Evolutionary conservation across 2,329 filamentous ascomycete genomes (phyloP).

Genomic region (Fusarium sp.): DNA sequence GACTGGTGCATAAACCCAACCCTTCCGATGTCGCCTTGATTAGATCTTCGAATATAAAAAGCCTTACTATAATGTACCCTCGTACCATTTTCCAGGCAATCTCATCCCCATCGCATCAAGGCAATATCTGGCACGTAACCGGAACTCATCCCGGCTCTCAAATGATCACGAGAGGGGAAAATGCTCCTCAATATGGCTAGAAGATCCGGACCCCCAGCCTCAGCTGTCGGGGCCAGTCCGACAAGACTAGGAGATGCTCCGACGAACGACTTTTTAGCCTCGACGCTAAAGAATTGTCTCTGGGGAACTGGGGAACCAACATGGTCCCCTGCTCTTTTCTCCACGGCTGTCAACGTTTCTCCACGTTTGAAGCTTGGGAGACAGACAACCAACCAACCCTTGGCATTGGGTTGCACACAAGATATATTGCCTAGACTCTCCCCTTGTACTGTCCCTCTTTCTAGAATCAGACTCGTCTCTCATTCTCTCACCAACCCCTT

Average conservation of each 20-base stretch:
- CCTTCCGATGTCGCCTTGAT: no score
- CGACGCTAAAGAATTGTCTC: constrained; percentile 4
- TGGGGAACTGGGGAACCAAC: constrained; percentile 3
- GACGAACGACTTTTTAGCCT: not conserved
- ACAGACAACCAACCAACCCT: not conserved
- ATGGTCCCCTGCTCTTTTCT: constrained; percentile 4
- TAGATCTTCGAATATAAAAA: no score
- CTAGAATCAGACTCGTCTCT: not conserved
- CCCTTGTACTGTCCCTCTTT: not conserved
- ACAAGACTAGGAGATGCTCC: constrained; percentile 10
- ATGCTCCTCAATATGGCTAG: not conserved
- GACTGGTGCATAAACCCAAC: no score
- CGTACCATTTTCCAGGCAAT: no score
- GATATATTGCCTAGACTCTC: constrained; percentile 8
- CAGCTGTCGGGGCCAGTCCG: constrained; percentile 4
- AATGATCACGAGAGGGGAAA: not conserved
- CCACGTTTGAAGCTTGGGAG: not conserved
- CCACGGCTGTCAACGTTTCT: no score
- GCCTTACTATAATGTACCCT: no score
- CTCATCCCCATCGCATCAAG: no score
- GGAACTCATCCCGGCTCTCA: no score
- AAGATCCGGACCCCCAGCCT: not conserved
- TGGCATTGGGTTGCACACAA: not conserved
- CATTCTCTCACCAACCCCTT: accelerated
- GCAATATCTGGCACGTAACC: no score